A percentile compares a stretch with the other conserved stretches of the same genome.
Conservation (phyloP, 805 yeast species). For the Candida ficus region DNA sequence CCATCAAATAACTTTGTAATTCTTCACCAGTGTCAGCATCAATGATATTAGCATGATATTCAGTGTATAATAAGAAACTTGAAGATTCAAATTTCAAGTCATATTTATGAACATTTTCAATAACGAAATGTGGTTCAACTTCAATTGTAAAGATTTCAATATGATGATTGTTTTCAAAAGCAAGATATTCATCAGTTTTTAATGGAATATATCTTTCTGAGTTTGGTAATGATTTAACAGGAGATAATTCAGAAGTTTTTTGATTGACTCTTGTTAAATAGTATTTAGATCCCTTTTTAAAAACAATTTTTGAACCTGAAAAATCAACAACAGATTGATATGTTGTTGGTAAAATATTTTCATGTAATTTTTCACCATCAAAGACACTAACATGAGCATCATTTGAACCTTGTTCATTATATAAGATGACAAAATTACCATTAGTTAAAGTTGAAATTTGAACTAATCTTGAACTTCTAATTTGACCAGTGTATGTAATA, state of each 20-base stretch:
- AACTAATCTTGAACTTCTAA: conserved; percentile 7
- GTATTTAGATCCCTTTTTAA: conserved; percentile 5
- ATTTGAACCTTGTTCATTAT: conserved; percentile 5
- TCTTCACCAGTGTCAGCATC: conserved; percentile 25
- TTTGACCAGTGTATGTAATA: conserved; percentile 1
- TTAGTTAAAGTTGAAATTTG: conserved; percentile 12
- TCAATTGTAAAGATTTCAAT: conserved; percentile 15
- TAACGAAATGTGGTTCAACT: conserved; percentile 14
- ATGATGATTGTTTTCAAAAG: conserved; percentile 18
- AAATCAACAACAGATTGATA: conserved; percentile 18
- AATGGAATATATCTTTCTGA: conserved; percentile 14
- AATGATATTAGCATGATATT: conserved; percentile 18
- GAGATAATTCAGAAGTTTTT: conserved; percentile 9
- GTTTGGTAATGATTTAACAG: conserved; percentile 4
- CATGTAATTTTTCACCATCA: conserved; percentile 10
- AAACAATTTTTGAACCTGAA: conserved; percentile 22
- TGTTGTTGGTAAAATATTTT: conserved; percentile 8
- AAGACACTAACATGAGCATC: conserved; percentile 11
- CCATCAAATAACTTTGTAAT: conserved; percentile 15
- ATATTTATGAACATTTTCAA: conserved; percentile 21
- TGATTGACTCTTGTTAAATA: conserved; percentile 11
- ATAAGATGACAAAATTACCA: conserved; percentile 14
- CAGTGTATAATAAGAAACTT: conserved; percentile 19
- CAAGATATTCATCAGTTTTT: conserved; percentile 15
- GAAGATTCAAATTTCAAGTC: conserved; percentile 13